Percentiles rank a stretch among this genome's conserved stretches.
Conservation (phyloP, 306 rosid genomes). For the Lathyrus aphaca region DNA sequence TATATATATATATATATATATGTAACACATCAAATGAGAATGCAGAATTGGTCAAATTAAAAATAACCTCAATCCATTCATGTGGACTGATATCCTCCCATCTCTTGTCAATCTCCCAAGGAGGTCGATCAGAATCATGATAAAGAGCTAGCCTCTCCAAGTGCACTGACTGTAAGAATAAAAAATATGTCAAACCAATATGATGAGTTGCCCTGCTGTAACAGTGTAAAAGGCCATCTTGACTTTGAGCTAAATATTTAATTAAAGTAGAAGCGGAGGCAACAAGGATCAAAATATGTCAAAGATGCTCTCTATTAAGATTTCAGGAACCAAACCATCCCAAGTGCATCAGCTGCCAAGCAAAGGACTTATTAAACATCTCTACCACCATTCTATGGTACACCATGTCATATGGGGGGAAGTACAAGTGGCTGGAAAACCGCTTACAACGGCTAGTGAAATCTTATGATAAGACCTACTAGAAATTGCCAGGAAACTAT, state of each 20-base stretch:
- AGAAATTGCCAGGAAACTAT: constrained; percentile 14
- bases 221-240: constrained; percentile 24
- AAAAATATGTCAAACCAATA: constrained; percentile 30
- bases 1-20: too few relatives aligned
- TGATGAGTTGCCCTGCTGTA: constrained; percentile 17
- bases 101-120: constrained; percentile 82
- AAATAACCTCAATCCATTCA: constrained; percentile 93
- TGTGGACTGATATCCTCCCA: constrained; percentile 89
- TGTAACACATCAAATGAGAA: constrained; percentile 26
- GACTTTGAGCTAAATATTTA: not conserved
- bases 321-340: constrained; percentile 24
- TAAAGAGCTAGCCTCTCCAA: constrained; percentile 96
- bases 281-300: constrained; percentile 22
- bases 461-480: not conserved
- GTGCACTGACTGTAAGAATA: constrained; percentile 74
- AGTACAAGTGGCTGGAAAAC: not conserved
- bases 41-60: constrained; percentile 13
- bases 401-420: not conserved
- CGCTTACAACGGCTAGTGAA: not conserved
- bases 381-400: constrained; percentile 20
- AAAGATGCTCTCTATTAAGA: not conserved
- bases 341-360: constrained; percentile 28
- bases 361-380: not conserved
- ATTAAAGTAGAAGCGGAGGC: constrained; percentile 10
- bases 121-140: constrained; percentile 80